These are phyloP conservation scores for Seiridium unicorne DNA, from an alignment of 2,329 filamentous ascomycete species.

Conservation along the genomic window DNA sequence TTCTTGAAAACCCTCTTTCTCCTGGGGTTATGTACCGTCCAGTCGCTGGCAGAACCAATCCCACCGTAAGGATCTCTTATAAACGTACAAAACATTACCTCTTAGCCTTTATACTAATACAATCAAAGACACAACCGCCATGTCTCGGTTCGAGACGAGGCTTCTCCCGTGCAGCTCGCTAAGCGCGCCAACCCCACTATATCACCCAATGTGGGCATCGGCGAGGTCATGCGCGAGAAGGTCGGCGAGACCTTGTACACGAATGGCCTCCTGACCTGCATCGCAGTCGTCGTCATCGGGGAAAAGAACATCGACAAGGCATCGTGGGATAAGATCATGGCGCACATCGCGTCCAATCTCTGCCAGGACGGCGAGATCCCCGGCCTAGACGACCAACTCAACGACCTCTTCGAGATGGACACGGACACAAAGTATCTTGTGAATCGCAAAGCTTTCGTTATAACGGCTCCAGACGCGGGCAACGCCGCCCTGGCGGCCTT, in stretches of 20 bases:
- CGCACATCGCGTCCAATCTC: background rate
- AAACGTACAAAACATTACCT: background rate
- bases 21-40: background rate
- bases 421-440: background rate
- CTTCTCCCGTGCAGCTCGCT: background rate
- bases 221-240: slow-evolving; percentile 1
- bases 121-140: background rate
- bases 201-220: background rate
- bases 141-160: background rate
- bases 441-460: background rate
- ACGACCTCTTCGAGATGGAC: background rate
- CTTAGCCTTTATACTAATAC: background rate
- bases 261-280: background rate
- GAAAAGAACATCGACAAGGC: background rate
- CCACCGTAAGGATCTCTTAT: background rate
- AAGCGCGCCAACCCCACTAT: background rate
- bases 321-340: slow-evolving; percentile 3
- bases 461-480: background rate
- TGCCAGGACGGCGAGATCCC: background rate
- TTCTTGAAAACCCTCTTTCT: slow-evolving; percentile 1
- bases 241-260: slow-evolving; percentile 2
- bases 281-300: background rate
- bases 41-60: background rate
- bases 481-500: background rate
- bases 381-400: background rate